Evolutionary conservation across 2,329 filamentous ascomycete species (phyloP), one percentile per base, ranked within the genome.

Genomic region (Biscogniauxia marginata): DNA sequence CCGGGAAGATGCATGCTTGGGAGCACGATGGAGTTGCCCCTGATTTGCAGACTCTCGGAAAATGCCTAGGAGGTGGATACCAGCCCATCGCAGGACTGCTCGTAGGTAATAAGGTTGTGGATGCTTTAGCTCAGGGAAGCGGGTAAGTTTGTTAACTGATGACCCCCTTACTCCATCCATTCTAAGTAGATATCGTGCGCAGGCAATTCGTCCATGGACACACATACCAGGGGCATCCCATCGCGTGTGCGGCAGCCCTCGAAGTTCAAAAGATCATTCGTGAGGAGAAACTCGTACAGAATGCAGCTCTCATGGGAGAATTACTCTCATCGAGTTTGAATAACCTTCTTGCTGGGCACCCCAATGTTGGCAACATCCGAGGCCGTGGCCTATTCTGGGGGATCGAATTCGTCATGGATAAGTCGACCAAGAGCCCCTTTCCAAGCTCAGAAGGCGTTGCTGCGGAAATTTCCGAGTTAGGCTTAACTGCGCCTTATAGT

Each of bases 1-100:
- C 78, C 0, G 85, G 84, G 0, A 79, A 74, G 4, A 70, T 87
- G 61, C 81, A 89, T 50, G 82, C 84, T 1, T 89, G 84, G 80
- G 77, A 87, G 62, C 77, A 84, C 49, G 79, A 85, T 23, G 78
- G 73, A 0, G 74, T 83, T 4, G 76, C 78, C 1, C 87, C 87
- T 0, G 87, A 90, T 64, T 78, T 91, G 4, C 80, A 87, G 67
- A 84, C 85, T 0, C 73, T 89, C 8, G 88, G 84, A 0, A 90
- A 91, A 67, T 84, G 83, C 0, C 75, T 90, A 0, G 85, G 82
- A 0, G 86, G 80, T 18, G 87, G 88, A 0, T 88, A 84, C 58
- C 77, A 78, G 44, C 80, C 85, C 0, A 76, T 89, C 7, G 84
- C 86, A 0, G 86, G 78, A 0, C 74, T 89, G 20, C 73, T 90